Evolutionary conservation across 371 early-diverging fungal genomes (phyloP), one percentile per base, ranked within the genome.

Genomic region (Mucor indicus): DNA sequence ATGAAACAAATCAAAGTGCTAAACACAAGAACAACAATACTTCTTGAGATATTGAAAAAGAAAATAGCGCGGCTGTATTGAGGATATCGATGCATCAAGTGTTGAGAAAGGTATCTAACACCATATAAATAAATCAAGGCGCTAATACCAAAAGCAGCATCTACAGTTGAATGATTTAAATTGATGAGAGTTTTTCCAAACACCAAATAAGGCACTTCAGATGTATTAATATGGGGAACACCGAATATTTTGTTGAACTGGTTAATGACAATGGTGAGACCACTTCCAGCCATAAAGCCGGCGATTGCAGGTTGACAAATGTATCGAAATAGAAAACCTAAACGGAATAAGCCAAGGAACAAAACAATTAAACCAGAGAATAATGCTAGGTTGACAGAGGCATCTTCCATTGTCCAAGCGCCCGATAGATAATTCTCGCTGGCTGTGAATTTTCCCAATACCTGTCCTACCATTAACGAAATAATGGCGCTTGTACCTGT

Each of bases 291-390:
- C 53, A 86, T 86, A 41, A 90, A 90, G 0, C 90, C 90, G 9
- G 79, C 73, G 29, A 90, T 75, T 1, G 85, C 88, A 0, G 86
- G 83, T 12, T 77, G 74, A 15, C 90, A 84, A 44, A 94, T 91
- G 50, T 93, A 90, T 47, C 92, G 88, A 37, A 91, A 84, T 4
- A 95, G 60, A 38, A 89, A 72, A 2, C 93, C 93, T 3, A 93
- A 67, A 1, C 87, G 81, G 19, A 93, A 51, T 7, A 90, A 37
- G 16, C 93, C 89, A n/a, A 95, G 63, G 15, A 67, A 62, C 6
- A 81, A 47, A 19, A 82, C 70, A 16, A 87, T 58, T 39, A 86
- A 24, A 45, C 93, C 90, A 1, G 84, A 73, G 31, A 88, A 69
- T 32, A 92, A 49, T 0, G 82, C 57, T 42, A 89, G 64, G 3